Conservation (phyloP, 176 grass and related monocot genomes). For the Cenchrus fungigraminus region DNA sequence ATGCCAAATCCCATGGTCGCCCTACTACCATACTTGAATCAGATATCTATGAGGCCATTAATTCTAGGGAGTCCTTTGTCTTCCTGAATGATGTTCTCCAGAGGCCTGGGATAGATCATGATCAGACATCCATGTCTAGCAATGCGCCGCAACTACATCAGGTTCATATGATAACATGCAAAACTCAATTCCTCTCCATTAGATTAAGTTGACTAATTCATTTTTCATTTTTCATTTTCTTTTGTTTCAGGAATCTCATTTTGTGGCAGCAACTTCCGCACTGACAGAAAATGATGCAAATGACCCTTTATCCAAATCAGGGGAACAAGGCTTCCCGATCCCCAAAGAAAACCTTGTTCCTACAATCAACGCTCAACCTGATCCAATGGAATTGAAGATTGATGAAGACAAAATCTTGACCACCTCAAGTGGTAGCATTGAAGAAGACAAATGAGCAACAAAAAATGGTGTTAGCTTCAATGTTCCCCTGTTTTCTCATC, state of each 20-base stretch:
- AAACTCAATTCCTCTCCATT: background rate
- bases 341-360: background rate
- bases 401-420: background rate
- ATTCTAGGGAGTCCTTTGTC: background rate
- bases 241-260: background rate
- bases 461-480: background rate
- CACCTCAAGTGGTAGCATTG: background rate
- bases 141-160: background rate
- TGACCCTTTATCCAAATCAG: background rate
- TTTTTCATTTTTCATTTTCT: background rate
- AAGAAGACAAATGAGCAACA: background rate
- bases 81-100: background rate
- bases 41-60: background rate
- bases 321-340: background rate
- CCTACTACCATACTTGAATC: background rate
- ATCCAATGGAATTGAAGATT: background rate
- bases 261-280: background rate
- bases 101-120: background rate
- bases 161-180: background rate
- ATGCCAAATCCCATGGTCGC: background rate
- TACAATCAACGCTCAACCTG: background rate
- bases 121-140: background rate
- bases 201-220: background rate
- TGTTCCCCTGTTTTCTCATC: background rate
- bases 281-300: background rate